Evolutionary conservation across 164 flowering plant species (phyloP), one percentile per base, ranked within the genome.

Genomic region (Vitis cinerea): DNA sequence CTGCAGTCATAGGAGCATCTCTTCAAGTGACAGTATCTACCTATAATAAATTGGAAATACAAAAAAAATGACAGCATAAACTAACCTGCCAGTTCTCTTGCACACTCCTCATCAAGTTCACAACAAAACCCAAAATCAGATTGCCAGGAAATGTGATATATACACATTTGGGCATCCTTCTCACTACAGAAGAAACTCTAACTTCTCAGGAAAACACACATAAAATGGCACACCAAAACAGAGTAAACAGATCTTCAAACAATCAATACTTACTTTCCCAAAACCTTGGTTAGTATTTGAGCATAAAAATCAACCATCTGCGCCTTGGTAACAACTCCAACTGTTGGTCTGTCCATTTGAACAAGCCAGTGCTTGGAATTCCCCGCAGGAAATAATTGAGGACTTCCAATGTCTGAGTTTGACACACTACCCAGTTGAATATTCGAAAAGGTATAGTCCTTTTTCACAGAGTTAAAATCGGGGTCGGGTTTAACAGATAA

Each of bases 131-230:
- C 95, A 79, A 84, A 86, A 64, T 84, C 79, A 58, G 83, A 83
- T 78, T 85, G 85, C 91, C 93, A 91, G 1, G 96, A 94, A 49
- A 94, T 65, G 63, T 92, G 89, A 80, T 94, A 94, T 61, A 92
- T 81, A 78, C 97, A 88, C 97, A 90, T 90, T 63, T 94, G 97
- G 3, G 99, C 95, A 81, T 94, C 94, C 74, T 79, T 83, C 78
- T 87, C 95, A 72, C 97, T 94, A 83, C 63, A 73, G 8, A 69
- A 59, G 59, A 59, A 23, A 4, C 58, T 12, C 27, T 15, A 14
- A 23, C 13, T 8, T 50, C 44, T 54, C 30, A 64, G 9, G 49
- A 31, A 44, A 15, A 12, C 9, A 50, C 2, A 11, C 4, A 65
- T 30, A 47, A 9, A 49, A 50, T 16, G n/a, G 58, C 65, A 60